Conservation (phyloP, 2,329 filamentous ascomycete genomes). For the Amauroascus verrucosus region DNA sequence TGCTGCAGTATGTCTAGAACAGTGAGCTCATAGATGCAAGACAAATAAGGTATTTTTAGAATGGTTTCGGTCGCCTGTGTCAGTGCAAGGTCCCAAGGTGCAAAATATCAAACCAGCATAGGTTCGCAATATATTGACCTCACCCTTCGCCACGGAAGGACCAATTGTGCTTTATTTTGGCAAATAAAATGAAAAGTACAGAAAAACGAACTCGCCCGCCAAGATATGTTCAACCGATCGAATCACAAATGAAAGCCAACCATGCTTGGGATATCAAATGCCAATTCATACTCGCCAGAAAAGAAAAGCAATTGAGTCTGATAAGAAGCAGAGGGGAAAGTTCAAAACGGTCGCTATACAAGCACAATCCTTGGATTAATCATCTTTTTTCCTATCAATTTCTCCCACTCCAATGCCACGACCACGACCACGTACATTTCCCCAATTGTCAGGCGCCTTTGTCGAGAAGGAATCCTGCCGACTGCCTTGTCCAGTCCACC, state of each 20-base stretch:
- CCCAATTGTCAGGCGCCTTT: not conserved
- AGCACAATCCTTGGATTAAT: not conserved
- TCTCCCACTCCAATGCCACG: not conserved
- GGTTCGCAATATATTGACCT: not conserved
- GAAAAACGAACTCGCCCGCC: not conserved
- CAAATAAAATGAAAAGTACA: not conserved
- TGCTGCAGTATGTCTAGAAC: too few species aligned
- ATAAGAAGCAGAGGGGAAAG: not conserved
- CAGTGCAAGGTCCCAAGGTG: not conserved
- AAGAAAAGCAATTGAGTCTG: not conserved
- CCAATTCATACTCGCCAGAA: not conserved
- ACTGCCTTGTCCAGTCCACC: not conserved
- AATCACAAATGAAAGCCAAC: too few species aligned
- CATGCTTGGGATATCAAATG: too few species aligned
- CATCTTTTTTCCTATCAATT: not conserved
- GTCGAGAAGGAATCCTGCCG: not conserved
- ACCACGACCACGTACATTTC: constrained; percentile 7
- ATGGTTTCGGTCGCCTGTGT: not conserved
- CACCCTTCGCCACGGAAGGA: not conserved
- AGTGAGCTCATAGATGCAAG: too few species aligned
- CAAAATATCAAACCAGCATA: not conserved
- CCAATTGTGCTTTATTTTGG: not conserved
- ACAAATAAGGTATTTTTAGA: too few species aligned
- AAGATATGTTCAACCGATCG: not conserved
- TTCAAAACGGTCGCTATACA: not conserved